Conservation (phyloP, 441 rosid species). For the Pelargonium myrrhifolium region DNA sequence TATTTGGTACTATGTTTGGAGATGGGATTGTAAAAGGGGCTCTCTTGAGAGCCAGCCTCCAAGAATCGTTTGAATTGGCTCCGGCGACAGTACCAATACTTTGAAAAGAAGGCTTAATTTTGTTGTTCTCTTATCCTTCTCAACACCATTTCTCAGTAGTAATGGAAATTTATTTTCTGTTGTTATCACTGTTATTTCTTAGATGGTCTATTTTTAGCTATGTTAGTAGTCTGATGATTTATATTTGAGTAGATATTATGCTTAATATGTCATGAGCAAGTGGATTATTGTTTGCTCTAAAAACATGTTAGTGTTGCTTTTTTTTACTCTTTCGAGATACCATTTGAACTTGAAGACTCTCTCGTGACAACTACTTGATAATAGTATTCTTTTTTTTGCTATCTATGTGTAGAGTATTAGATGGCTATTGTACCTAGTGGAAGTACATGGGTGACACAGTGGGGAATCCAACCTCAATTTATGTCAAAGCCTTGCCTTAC, state of each 20-base stretch:
- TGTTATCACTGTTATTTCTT: background rate
- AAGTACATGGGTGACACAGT: conserved; percentile 71
- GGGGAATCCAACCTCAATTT: conserved; percentile 67
- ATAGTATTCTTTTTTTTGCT: background rate
- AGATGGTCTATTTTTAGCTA: background rate
- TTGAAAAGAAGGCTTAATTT: background rate
- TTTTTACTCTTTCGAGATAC: background rate
- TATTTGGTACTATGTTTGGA: background rate
- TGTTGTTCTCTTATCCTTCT: background rate
- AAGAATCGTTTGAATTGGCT: background rate
- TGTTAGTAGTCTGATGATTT: background rate
- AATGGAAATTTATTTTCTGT: background rate
- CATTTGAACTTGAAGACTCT: background rate
- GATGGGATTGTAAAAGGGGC: no score
- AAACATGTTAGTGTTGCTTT: background rate
- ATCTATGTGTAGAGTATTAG: conserved; percentile 4
- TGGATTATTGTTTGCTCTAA: background rate
- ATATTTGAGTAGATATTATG: background rate
- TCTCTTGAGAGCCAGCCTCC: no score
- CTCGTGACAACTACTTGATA: background rate
- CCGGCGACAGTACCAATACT: background rate
- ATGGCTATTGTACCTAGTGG: conserved; percentile 81
- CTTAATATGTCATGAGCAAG: background rate
- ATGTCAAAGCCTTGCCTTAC: conserved; percentile 37
- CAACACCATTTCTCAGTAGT: background rate